phyloP scores from a whole-genome alignment of 1,284 basidiomycete species.

The Ceraceosorus guamensis region DNA sequence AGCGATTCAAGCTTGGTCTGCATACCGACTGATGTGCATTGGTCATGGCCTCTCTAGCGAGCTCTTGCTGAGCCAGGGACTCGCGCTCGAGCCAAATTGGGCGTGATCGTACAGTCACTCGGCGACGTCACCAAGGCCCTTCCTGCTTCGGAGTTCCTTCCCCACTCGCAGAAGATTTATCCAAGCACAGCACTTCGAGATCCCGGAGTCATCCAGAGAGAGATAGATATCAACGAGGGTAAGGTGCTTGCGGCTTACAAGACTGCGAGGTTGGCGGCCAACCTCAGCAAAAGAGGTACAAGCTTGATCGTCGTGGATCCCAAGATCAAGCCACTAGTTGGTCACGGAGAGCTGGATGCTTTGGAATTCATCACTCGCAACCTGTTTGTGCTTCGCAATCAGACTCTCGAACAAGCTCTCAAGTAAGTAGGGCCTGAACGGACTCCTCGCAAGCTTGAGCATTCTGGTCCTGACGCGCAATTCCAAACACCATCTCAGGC shows the following conservation, averaged over 20 bases:
- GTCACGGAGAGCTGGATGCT: constrained; percentile 27
- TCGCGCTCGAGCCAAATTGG: constrained; percentile 26
- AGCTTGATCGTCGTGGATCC: constrained; percentile 34
- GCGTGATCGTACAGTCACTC: constrained; percentile 26
- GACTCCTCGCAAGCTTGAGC: no score
- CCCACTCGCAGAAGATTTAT: constrained; percentile 28
- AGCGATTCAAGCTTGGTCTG: not conserved
- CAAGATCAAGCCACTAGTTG: constrained; percentile 19
- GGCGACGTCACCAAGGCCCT: constrained; percentile 18
- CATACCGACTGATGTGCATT: no score
- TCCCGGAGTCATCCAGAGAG: not conserved
- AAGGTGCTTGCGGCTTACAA: not conserved
- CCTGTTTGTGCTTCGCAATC: constrained; percentile 33
- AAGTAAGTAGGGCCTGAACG: constrained; percentile 14
- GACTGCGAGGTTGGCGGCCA: no score
- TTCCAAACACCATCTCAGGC: not conserved
- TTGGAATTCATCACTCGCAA: constrained; percentile 41
- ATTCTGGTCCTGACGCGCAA: no score
- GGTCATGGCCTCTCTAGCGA: constrained; percentile 7
- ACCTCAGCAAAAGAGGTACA: not conserved
- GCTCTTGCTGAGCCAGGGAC: constrained; percentile 25
- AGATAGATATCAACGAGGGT: not conserved
- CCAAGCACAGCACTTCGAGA: not conserved
- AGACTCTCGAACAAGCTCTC: constrained; percentile 26
- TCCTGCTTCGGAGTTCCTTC: constrained; percentile 18